Evolutionary conservation across 441 rosid genomes (phyloP), one percentile per base, ranked within the genome.

Genomic region (Populus hybrid): DNA sequence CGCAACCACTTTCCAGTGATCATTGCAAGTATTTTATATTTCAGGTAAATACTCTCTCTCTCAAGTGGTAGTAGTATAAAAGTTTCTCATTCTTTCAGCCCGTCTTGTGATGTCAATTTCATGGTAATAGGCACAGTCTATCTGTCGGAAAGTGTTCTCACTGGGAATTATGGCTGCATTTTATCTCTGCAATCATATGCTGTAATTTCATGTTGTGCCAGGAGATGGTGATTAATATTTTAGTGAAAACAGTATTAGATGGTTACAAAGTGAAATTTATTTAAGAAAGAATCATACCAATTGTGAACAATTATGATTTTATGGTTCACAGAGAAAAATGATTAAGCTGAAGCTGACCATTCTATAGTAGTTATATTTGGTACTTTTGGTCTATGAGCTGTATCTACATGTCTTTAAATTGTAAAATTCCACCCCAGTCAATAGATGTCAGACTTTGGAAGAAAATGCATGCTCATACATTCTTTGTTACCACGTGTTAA

Each of bases 11-110:
- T 56, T 75, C 89, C 2, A 91, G 86, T 86, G 97, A 92, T 83
- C 98, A 94, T 79, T 88, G 91, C 78, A 93, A 89, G 74, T 94
- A 92, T 83, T 94, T 94, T 50, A 74, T 91, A 82, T 89, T 92
- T 79, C 98, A 94, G 95, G 95, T 94, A 83, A 26, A n/a, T 20
- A 21, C 40, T 23, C 50, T 9, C 5, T 18, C 59, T 50, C 59
- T 50, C 68, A 21, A n/a, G 53, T 3, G 20, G 2, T 12, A 50
- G n/a, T 14, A 1, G n/a, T 50, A 50, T 50, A 4, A 1, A 16
- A 50, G 59, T 50, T 50, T 50, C 59, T 16, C 18, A 4, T 16
- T 50, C 59, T 50, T 50, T 50, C 59, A 50, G 7, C 59, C 59
- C n/a, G n/a, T 14, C n/a, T 31, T 40, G 18, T 70, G 63, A 29